phyloP scores from a whole-genome alignment of 2,329 filamentous ascomycete species.

The Reticulascus tulasneorum region DNA sequence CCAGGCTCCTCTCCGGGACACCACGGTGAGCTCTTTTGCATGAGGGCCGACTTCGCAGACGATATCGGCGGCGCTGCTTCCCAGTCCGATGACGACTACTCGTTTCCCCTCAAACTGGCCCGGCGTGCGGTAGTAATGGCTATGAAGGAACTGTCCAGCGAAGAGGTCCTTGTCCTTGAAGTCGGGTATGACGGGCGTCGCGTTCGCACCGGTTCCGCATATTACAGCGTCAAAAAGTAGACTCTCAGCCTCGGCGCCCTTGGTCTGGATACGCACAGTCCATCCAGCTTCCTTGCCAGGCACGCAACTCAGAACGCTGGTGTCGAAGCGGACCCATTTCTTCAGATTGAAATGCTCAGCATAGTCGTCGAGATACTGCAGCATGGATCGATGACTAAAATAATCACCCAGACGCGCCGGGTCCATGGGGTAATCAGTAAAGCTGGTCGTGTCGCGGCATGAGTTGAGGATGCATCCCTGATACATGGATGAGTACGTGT shows the following conservation, averaged over 20 bases:
- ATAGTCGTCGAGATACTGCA: conserved; percentile 31
- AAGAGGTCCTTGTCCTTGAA: conserved; percentile 27
- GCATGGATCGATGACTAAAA: conserved; percentile 28
- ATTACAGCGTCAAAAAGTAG: conserved; percentile 29
- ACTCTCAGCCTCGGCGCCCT: conserved; percentile 16
- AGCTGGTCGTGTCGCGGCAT: conserved; percentile 31
- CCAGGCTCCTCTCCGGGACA: conserved; percentile 33
- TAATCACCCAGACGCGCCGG: conserved; percentile 31
- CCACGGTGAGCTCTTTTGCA: conserved; percentile 28
- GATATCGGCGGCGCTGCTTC: conserved; percentile 34
- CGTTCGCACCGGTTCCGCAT: conserved; percentile 27
- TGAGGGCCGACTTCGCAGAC: conserved; percentile 29
- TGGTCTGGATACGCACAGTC: conserved; percentile 21
- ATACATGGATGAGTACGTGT: conserved; percentile 29
- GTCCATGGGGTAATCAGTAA: conserved; percentile 36
- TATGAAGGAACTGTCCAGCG: conserved; percentile 30
- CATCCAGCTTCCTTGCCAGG: conserved; percentile 22
- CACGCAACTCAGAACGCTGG: conserved; percentile 25
- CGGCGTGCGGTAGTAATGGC: conserved; percentile 30
- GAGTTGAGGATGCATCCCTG: conserved; percentile 31
- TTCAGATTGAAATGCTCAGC: conserved; percentile 29
- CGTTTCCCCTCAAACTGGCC: conserved; percentile 29
- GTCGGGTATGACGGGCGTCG: conserved; percentile 25
- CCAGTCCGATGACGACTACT: conserved; percentile 31
- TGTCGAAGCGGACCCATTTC: conserved; percentile 28